Evolutionary conservation across 108 stramenopile genomes (phyloP).

Genomic region (Pseudonitzschia pungens): DNA sequence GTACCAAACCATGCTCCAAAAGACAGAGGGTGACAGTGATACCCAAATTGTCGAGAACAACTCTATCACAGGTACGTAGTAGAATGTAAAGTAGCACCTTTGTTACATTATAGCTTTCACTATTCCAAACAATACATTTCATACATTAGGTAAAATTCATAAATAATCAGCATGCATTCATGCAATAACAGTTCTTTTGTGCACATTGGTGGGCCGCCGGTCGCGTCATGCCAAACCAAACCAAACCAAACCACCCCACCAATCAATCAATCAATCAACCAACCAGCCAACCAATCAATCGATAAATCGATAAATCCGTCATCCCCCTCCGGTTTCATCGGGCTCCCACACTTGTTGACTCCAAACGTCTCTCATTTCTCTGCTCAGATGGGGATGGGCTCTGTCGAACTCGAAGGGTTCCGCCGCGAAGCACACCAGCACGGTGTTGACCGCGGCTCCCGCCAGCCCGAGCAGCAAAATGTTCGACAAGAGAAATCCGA

Average conservation of each 20-base stretch:
- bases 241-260: too few species aligned
- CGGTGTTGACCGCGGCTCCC: constrained; percentile 75
- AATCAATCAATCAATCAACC: too few species aligned
- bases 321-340: not conserved
- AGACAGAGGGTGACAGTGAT: too few species aligned
- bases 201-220: not conserved
- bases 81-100: not conserved
- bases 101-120: not conserved
- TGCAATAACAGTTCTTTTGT: not conserved
- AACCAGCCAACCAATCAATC: too few species aligned
- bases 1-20: too few species aligned
- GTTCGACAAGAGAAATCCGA: constrained; percentile 59
- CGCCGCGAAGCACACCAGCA: constrained; percentile 89
- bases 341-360: constrained; percentile 48
- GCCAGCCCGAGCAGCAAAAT: constrained; percentile 64
- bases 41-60: not conserved
- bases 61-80: not conserved
- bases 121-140: not conserved
- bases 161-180: not conserved
- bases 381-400: constrained; percentile 75
- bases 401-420: constrained; percentile 76
- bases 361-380: constrained; percentile 80
- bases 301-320: too few species aligned
- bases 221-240: too few species aligned
- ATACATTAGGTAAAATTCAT: not conserved